phyloP scores from a whole-genome alignment of 2,329 filamentous ascomycete species.

The Trichoderma sp. region DNA sequence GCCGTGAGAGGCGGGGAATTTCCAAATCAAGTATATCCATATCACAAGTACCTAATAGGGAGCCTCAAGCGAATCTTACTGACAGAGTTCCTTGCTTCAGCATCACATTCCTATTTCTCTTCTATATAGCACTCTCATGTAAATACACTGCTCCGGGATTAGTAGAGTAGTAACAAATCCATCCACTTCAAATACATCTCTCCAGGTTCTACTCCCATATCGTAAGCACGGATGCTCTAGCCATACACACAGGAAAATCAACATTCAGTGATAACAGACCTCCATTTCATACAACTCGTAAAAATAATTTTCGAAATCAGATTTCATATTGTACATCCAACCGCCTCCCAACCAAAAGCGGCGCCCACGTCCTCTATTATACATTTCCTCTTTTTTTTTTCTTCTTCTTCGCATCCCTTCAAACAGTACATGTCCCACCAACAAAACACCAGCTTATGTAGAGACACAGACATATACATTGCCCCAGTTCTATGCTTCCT shows the following conservation, averaged over 20 bases:
- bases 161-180: too few species aligned
- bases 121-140: too few species aligned
- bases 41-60: too few species aligned
- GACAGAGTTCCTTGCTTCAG: too few species aligned
- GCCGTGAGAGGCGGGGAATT: too few species aligned
- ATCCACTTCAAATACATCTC: too few species aligned
- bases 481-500: not conserved
- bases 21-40: too few species aligned
- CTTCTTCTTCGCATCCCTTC: slow-evolving; percentile 7
- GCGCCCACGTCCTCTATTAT: slow-evolving; percentile 12
- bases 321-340: slow-evolving; percentile 17
- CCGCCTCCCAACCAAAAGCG: not conserved
- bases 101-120: too few species aligned
- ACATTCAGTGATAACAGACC: not conserved
- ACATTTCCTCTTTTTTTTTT: slow-evolving; percentile 9
- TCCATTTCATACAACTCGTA: not conserved
- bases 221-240: not conserved
- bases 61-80: too few species aligned
- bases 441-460: not conserved
- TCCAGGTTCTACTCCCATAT: too few species aligned
- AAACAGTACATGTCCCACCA: slow-evolving; percentile 22
- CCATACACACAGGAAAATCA: not conserved
- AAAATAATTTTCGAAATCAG: slow-evolving; percentile 4
- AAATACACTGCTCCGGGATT: too few species aligned
- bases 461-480: slow-evolving; percentile 22